Evolutionary conservation across 169 alveolate species (phyloP).

Genomic region (Plasmodium relictum): DNA sequence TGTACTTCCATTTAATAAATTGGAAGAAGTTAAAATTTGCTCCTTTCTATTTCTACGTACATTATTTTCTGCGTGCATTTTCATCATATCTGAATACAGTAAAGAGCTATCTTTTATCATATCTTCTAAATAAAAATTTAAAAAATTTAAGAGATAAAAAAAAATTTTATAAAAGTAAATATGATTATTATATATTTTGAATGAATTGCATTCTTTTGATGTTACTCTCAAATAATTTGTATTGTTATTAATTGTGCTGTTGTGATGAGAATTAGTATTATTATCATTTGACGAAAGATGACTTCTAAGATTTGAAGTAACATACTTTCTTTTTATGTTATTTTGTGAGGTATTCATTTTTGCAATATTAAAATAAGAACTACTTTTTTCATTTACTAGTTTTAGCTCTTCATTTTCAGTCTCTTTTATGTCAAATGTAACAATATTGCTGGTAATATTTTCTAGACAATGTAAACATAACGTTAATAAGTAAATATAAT

Average conservation of each 20-base stretch:
- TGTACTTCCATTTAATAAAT: constrained; percentile 45
- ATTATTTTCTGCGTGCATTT: constrained; percentile 72
- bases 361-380: constrained; percentile 3
- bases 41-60: constrained; percentile 75
- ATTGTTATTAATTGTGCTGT: constrained; percentile 26
- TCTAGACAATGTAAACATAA: constrained; percentile 77
- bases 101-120: constrained; percentile 75
- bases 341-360: constrained; percentile 49
- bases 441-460: constrained; percentile 75
- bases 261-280: constrained; percentile 54
- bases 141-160: constrained; percentile 70
- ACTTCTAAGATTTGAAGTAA: constrained; percentile 58
- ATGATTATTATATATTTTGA: constrained; percentile 55
- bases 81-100: constrained; percentile 74
- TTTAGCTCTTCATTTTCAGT: constrained; percentile 59
- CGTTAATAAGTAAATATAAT: constrained; percentile 69
- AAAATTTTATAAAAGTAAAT: constrained; percentile 64
- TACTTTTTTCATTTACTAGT: constrained; percentile 25
- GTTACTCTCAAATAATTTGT: constrained; percentile 46
- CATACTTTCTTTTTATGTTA: constrained; percentile 59
- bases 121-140: constrained; percentile 75
- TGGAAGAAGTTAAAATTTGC: constrained; percentile 45
- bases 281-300: constrained; percentile 52
- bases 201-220: constrained; percentile 47
- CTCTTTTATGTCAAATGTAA: constrained; percentile 64